Evolutionary conservation across 106 monocot species (phyloP).

Genomic region (Phalaenopsis aphrodite): DNA sequence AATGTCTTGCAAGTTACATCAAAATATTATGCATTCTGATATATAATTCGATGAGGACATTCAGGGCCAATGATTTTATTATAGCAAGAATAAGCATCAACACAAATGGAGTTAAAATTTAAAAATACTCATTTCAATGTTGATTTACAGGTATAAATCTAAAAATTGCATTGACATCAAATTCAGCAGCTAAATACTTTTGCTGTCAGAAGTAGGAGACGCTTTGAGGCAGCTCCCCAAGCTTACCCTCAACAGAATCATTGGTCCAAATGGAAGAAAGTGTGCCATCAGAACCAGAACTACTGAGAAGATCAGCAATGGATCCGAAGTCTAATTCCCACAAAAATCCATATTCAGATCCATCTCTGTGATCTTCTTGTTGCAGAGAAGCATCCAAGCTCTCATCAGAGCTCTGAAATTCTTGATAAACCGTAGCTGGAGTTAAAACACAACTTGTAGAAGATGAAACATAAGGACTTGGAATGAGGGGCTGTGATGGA

Average conservation of each 20-base stretch:
- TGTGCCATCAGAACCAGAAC: background rate
- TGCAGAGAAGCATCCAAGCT: background rate
- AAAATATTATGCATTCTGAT: no score
- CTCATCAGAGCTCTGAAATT: slow-evolving; percentile 2
- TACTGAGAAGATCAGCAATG: background rate
- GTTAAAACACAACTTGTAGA: background rate
- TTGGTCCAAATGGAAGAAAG: background rate
- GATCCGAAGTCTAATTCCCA: background rate
- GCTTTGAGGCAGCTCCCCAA: background rate
- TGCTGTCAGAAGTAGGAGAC: background rate
- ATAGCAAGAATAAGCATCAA: no score
- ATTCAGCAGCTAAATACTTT: background rate
- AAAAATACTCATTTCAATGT: background rate
- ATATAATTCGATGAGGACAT: no score
- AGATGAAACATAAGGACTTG: background rate
- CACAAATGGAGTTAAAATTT: no score
- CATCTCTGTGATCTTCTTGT: background rate
- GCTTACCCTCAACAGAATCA: background rate
- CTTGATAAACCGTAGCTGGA: background rate
- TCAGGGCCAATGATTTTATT: no score
- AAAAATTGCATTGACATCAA: background rate
- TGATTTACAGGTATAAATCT: background rate
- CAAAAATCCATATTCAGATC: slow-evolving; percentile 2
- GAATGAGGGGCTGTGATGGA: background rate
- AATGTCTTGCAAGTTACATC: no score